Percentiles rank a stretch among this genome's conserved stretches.
phyloP scores from a whole-genome alignment of 495 filamentous ascomycete genomes.

The Aspergillus cavernicola region DNA sequence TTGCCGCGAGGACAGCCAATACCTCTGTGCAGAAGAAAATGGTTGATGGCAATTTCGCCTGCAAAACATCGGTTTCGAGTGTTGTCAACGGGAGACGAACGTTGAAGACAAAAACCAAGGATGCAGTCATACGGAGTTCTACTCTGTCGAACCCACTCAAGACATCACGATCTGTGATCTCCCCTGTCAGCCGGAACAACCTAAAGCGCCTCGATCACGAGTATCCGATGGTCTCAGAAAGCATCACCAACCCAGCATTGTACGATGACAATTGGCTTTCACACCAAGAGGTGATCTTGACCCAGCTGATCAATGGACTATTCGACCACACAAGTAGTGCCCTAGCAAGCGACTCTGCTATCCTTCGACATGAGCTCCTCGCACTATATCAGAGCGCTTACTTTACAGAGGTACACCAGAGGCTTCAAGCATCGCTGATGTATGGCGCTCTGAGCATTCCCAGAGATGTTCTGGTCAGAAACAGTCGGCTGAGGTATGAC shows the following conservation, averaged over 20 bases:
- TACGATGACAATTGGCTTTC: conserved; percentile 66
- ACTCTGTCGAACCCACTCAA: conserved; percentile 13
- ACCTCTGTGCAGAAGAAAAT: not conserved
- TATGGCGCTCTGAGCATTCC: conserved; percentile 59
- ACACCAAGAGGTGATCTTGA: conserved; percentile 59
- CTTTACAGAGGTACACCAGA: conserved; percentile 52
- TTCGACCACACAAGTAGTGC: conserved; percentile 35
- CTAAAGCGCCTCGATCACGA: conserved; percentile 26
- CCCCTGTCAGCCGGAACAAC: conserved; percentile 9
- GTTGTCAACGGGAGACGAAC: not conserved
- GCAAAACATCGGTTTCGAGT: conserved; percentile 1
- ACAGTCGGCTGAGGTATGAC: conserved; percentile 51
- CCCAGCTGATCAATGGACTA: conserved; percentile 57
- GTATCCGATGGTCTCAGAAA: conserved; percentile 53
- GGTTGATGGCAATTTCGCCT: conserved; percentile 12
- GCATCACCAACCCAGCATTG: conserved; percentile 52
- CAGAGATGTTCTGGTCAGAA: conserved; percentile 45
- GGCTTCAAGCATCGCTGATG: conserved; percentile 59
- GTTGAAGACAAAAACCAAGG: conserved; percentile 2
- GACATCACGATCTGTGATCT: conserved; percentile 19
- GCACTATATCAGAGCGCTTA: conserved; percentile 51
- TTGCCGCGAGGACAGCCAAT: conserved; percentile 9
- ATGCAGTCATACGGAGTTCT: conserved; percentile 7
- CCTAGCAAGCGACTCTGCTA: conserved; percentile 23
- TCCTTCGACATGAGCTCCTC: conserved; percentile 44